Evolutionary conservation across 1,284 basidiomycete genomes (phyloP).

Genomic region (Sporisorium scitamineum): DNA sequence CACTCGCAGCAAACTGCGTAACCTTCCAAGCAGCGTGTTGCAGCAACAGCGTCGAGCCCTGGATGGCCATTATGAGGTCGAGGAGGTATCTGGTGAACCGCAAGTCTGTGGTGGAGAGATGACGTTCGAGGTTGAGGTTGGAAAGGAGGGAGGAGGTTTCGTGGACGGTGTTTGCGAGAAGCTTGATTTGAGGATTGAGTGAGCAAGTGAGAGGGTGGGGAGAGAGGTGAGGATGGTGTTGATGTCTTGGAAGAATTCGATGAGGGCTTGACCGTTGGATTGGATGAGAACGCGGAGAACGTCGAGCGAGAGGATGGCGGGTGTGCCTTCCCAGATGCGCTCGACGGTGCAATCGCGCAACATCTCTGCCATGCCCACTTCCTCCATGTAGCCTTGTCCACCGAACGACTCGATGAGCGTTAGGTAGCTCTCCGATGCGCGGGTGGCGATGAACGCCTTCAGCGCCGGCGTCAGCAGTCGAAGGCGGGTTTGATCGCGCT

Average conservation of each 20-base stretch:
- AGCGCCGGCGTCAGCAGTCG: slow-evolving; percentile 78
- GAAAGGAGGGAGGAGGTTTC: slow-evolving; percentile 11
- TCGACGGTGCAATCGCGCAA: slow-evolving; percentile 80
- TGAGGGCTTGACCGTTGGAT: slow-evolving; percentile 70
- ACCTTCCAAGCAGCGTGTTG: slow-evolving; percentile 47
- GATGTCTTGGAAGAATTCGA: slow-evolving; percentile 70
- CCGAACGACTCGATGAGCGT: slow-evolving; percentile 81
- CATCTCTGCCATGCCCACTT: slow-evolving; percentile 71
- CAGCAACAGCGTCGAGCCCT: slow-evolving; percentile 38
- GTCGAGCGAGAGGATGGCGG: slow-evolving; percentile 78
- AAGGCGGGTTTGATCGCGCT: slow-evolving; percentile 88
- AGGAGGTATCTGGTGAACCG: slow-evolving; percentile 42
- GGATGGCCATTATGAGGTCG: slow-evolving; percentile 46
- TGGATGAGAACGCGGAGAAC: slow-evolving; percentile 74
- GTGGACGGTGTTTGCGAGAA: slow-evolving; percentile 12
- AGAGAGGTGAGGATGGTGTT: slow-evolving; percentile 18
- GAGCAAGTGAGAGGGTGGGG: background rate
- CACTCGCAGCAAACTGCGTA: background rate
- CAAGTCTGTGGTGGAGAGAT: slow-evolving; percentile 30
- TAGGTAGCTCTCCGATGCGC: slow-evolving; percentile 76
- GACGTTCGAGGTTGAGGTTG: slow-evolving; percentile 21
- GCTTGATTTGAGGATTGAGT: slow-evolving; percentile 19
- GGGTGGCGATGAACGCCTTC: slow-evolving; percentile 80
- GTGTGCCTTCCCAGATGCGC: slow-evolving; percentile 80
- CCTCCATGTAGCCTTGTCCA: slow-evolving; percentile 85